phyloP scores from a whole-genome alignment of 768 basidiomycete species.

The Kockovaella imperatae region DNA sequence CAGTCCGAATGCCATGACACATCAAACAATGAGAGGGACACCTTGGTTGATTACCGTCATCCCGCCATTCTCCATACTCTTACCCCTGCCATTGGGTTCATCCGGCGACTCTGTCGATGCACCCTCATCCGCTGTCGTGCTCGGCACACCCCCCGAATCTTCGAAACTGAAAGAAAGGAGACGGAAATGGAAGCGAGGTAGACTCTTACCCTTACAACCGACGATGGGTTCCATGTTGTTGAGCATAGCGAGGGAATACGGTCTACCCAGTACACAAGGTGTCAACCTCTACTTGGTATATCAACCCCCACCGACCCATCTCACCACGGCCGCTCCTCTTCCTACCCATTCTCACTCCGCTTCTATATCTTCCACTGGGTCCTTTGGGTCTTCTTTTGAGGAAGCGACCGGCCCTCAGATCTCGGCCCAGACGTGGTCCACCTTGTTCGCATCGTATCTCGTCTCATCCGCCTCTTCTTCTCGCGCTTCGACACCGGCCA shows the following conservation, averaged over 20 bases:
- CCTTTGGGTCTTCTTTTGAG: slow-evolving; percentile 4
- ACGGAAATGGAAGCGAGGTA: slow-evolving; percentile 59
- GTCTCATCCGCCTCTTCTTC: slow-evolving; percentile 4
- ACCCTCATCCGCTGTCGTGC: too few species aligned
- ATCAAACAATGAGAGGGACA: not conserved
- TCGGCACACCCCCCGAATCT: too few species aligned
- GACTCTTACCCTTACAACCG: slow-evolving; percentile 75
- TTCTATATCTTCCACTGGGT: slow-evolving; percentile 6
- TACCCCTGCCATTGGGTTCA: not conserved
- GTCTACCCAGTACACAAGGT: slow-evolving; percentile 75
- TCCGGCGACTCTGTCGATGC: slow-evolving; percentile 9
- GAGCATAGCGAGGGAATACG: slow-evolving; percentile 89
- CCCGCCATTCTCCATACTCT: slow-evolving; percentile 26
- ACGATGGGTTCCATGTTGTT: slow-evolving; percentile 72
- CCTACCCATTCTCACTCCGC: slow-evolving; percentile 40
- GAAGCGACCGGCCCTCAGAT: slow-evolving; percentile 27
- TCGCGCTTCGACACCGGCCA: slow-evolving; percentile 18
- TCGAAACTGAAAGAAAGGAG: too few species aligned
- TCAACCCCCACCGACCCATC: slow-evolving; percentile 36
- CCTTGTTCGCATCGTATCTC: slow-evolving; percentile 22
- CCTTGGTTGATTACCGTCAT: slow-evolving; percentile 34
- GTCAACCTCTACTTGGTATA: slow-evolving; percentile 72
- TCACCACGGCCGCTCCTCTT: slow-evolving; percentile 70
- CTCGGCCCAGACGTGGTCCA: slow-evolving; percentile 27
- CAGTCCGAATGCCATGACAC: slow-evolving; percentile 2